Evolutionary conservation across 768 basidiomycete species (phyloP).

Genomic region (Hypsizygus marmoreus): DNA sequence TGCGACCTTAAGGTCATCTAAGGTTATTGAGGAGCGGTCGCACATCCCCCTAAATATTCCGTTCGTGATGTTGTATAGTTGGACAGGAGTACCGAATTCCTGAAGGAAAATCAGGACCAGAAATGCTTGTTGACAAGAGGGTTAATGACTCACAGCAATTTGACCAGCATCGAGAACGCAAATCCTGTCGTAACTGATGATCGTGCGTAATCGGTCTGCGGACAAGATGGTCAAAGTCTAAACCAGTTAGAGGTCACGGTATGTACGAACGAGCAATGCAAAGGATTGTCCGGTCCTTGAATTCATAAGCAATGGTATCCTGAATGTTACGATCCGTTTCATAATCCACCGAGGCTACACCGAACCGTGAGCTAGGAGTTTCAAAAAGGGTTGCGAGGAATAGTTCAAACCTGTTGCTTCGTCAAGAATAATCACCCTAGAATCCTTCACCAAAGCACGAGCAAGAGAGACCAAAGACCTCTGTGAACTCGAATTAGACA

Average conservation of each 20-base stretch:
- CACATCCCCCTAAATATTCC: constrained; percentile 89
- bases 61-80: constrained; percentile 53
- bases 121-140: neutral
- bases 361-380: constrained; percentile 2
- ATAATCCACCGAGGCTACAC: constrained; percentile 76
- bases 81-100: constrained; percentile 83
- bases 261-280: constrained; percentile 78
- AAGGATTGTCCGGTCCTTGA: constrained; percentile 80
- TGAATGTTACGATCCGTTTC: constrained; percentile 93
- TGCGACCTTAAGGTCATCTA: constrained; percentile 64
- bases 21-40: constrained; percentile 72
- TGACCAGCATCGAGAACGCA: constrained; percentile 83
- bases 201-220: constrained; percentile 83
- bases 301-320: constrained; percentile 83
- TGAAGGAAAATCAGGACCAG: constrained; percentile 23
- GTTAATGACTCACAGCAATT: constrained; percentile 68
- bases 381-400: neutral
- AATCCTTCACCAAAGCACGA: constrained; percentile 84
- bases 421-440: constrained; percentile 84
- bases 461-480: constrained; percentile 86
- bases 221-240: neutral
- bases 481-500: constrained; percentile 36
- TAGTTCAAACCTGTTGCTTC: constrained; percentile 74
- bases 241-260: neutral
- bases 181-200: constrained; percentile 86